These are phyloP conservation scores for Suillus occidentalis DNA, from an alignment of 768 basidiomycete genomes.

Conservation along the genomic window DNA sequence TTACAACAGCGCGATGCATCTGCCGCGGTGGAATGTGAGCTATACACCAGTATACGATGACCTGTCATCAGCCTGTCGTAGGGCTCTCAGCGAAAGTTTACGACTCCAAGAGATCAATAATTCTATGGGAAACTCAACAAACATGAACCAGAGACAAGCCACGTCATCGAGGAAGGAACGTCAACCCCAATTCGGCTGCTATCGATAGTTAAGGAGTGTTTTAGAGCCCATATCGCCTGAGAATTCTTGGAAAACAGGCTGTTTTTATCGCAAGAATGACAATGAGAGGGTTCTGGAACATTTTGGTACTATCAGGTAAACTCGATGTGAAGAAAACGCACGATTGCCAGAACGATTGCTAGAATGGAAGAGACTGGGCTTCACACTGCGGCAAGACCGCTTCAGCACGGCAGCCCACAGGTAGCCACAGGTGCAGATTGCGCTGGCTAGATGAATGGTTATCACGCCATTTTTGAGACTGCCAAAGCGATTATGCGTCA, in stretches of 20 bases:
- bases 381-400: background rate
- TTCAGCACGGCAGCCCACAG: background rate
- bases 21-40: background rate
- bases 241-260: background rate
- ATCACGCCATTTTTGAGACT: background rate
- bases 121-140: background rate
- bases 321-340: background rate
- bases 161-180: background rate
- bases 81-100: background rate
- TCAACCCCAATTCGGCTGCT: background rate
- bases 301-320: background rate
- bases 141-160: background rate
- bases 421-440: too few species aligned
- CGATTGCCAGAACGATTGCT: background rate
- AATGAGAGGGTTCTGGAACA: background rate
- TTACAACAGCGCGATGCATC: background rate
- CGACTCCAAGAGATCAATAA: background rate
- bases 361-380: background rate
- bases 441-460: background rate
- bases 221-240: background rate
- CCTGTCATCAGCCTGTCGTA: background rate
- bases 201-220: background rate
- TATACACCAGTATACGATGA: background rate
- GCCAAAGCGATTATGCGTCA: background rate
- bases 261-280: background rate